Evolutionary conservation across 768 basidiomycete species (phyloP).

Genomic region (Daedalea quercina): DNA sequence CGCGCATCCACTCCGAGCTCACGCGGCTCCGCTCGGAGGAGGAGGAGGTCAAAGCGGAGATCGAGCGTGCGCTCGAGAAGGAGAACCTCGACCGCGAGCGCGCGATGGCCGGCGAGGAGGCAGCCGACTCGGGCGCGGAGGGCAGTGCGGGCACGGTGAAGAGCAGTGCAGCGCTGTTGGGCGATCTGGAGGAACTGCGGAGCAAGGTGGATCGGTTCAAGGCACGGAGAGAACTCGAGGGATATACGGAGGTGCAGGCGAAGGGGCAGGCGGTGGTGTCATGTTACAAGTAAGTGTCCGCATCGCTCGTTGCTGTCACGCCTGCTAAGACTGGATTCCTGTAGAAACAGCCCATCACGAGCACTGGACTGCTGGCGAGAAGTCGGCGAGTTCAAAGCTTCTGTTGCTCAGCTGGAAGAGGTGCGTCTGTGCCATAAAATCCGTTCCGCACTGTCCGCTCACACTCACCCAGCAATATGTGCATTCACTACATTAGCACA

Average conservation of each 20-base stretch:
- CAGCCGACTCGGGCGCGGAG: constrained; percentile 28
- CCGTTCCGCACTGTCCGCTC: background rate
- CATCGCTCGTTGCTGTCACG: background rate
- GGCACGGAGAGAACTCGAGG: constrained; percentile 43
- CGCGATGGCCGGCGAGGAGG: constrained; percentile 36
- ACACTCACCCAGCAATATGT: constrained; percentile 48
- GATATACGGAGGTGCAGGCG: constrained; percentile 51
- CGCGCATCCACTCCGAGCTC: constrained; percentile 66
- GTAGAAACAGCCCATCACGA: constrained; percentile 36
- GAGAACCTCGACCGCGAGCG: constrained; percentile 82
- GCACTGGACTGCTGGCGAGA: constrained; percentile 73
- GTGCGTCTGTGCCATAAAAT: constrained; percentile 28
- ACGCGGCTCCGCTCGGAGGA: constrained; percentile 62
- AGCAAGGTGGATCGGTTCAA: constrained; percentile 69
- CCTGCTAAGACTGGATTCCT: background rate
- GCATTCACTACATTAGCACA: constrained; percentile 35
- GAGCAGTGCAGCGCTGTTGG: constrained; percentile 56
- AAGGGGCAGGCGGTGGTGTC: constrained; percentile 52
- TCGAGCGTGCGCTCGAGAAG: constrained; percentile 74
- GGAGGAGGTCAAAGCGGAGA: constrained; percentile 60
- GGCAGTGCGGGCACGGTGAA: constrained; percentile 37
- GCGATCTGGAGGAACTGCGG: constrained; percentile 71
- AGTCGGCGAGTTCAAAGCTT: constrained; percentile 61
- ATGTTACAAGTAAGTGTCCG: constrained; percentile 63
- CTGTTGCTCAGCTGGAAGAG: constrained; percentile 64